These are phyloP conservation scores for Piedraia hortae DNA, from an alignment of 2,329 filamentous ascomycete species.

Conservation along the genomic window DNA sequence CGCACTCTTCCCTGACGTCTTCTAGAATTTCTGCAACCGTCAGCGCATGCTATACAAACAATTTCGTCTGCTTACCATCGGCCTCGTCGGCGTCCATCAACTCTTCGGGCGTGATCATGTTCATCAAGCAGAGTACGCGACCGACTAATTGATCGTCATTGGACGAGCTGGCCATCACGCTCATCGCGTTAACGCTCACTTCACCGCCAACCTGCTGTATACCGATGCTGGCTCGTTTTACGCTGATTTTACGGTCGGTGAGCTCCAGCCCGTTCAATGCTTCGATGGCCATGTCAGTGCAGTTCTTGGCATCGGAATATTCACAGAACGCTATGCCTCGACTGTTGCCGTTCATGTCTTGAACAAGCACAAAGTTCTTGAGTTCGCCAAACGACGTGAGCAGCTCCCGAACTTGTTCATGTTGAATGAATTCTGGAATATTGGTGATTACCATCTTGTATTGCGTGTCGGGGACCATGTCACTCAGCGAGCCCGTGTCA, in stretches of 20 bases:
- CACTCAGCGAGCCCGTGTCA: slow-evolving; percentile 51
- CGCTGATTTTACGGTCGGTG: slow-evolving; percentile 61
- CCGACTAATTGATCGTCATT: slow-evolving; percentile 58
- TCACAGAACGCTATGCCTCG: slow-evolving; percentile 94
- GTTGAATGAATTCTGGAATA: slow-evolving; percentile 62
- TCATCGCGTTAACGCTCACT: slow-evolving; percentile 93
- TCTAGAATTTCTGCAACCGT: slow-evolving; percentile 59
- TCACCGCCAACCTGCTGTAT: slow-evolving; percentile 85
- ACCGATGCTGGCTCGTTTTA: slow-evolving; percentile 71
- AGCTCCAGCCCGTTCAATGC: slow-evolving; percentile 83
- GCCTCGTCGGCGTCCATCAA: slow-evolving; percentile 85
- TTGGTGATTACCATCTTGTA: slow-evolving; percentile 90
- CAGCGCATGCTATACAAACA: neutral
- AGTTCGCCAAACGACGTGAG: slow-evolving; percentile 76
- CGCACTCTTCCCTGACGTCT: slow-evolving; percentile 77
- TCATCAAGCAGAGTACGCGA: slow-evolving; percentile 71
- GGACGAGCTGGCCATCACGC: slow-evolving; percentile 66
- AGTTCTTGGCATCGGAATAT: slow-evolving; percentile 43
- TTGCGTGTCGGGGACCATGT: slow-evolving; percentile 63
- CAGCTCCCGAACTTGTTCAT: slow-evolving; percentile 77
- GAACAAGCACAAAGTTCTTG: slow-evolving; percentile 73
- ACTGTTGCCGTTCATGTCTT: slow-evolving; percentile 54
- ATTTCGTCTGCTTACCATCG: slow-evolving; percentile 59
- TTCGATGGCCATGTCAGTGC: slow-evolving; percentile 66
- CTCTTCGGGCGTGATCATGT: slow-evolving; percentile 96